These are phyloP conservation scores for Rhizopogon rudus DNA, from an alignment of 768 basidiomycete species.

Conservation along the genomic window DNA sequence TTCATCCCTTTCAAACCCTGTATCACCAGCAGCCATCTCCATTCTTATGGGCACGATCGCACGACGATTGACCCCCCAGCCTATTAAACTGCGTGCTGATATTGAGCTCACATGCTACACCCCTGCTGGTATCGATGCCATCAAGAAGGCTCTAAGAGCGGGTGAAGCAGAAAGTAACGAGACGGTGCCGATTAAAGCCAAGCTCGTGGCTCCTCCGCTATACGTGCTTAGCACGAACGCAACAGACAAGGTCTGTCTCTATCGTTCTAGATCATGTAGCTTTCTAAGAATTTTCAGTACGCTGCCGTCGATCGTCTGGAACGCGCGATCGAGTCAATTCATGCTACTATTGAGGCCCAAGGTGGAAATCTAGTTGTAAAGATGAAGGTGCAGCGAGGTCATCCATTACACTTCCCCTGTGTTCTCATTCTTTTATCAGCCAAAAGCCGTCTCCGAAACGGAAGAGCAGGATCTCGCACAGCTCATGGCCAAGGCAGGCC, in stretches of 20 bases:
- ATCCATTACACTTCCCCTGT: not conserved
- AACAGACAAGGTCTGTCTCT: slow-evolving; percentile 75
- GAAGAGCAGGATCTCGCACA: slow-evolving; percentile 97
- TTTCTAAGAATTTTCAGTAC: slow-evolving; percentile 37
- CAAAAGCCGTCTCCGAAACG: slow-evolving; percentile 95
- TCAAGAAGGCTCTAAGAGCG: slow-evolving; percentile 84
- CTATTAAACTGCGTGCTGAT: slow-evolving; percentile 97
- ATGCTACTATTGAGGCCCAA: slow-evolving; percentile 73
- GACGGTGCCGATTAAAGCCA: slow-evolving; percentile 93
- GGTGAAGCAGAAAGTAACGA: slow-evolving; percentile 88
- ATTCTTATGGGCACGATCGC: slow-evolving; percentile 83
- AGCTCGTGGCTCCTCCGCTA: slow-evolving; percentile 92
- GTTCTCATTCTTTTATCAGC: slow-evolving; percentile 41
- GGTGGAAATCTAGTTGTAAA: slow-evolving; percentile 88
- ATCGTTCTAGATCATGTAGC: not conserved
- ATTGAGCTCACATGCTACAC: slow-evolving; percentile 97
- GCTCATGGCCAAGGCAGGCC: slow-evolving; percentile 91
- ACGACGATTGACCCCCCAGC: slow-evolving; percentile 92
- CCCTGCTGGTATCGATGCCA: slow-evolving; percentile 93
- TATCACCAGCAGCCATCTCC: slow-evolving; percentile 50
- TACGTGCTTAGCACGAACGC: slow-evolving; percentile 96
- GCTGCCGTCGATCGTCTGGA: slow-evolving; percentile 92
- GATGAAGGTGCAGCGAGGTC: slow-evolving; percentile 70
- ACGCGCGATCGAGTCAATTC: slow-evolving; percentile 89
- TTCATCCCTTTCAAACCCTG: slow-evolving; percentile 53